phyloP scores from a whole-genome alignment of 192 early-diverging fungal species.

The Powellomyces hirtus region DNA sequence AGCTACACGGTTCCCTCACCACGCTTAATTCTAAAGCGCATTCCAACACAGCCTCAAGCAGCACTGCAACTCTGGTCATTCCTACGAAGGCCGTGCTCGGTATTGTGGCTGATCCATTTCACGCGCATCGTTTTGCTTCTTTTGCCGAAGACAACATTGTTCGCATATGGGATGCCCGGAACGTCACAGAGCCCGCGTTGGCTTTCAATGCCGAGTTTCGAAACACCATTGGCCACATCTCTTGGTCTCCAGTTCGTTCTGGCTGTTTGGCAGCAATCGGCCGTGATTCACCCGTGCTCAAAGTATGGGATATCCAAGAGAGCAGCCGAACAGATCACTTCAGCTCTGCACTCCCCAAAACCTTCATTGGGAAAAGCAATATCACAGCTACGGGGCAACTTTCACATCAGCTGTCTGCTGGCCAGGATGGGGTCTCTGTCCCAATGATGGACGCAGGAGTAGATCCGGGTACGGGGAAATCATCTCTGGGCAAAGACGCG shows the following conservation, averaged over 20 bases:
- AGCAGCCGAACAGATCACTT: background rate
- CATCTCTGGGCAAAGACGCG: no score
- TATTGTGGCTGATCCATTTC: constrained; percentile 66
- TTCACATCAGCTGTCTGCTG: no score
- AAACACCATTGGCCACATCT: constrained; percentile 51
- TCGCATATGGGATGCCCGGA: constrained; percentile 74
- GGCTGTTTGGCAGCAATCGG: constrained; percentile 58
- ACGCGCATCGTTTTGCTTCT: constrained; percentile 66
- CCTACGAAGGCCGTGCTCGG: constrained; percentile 71
- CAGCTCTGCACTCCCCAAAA: background rate
- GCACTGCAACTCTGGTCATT: constrained; percentile 51
- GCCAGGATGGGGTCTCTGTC: no score
- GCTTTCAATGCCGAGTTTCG: constrained; percentile 31
- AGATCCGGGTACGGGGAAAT: no score
- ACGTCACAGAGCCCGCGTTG: constrained; percentile 57
- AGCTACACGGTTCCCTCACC: no score
- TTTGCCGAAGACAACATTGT: constrained; percentile 66
- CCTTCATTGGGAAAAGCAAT: background rate
- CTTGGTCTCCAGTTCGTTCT: constrained; percentile 56
- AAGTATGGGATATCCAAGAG: constrained; percentile 70
- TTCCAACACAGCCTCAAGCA: constrained; percentile 35
- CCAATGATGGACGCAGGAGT: no score
- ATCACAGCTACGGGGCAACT: no score
- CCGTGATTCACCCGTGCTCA: constrained; percentile 52
- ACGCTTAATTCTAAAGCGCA: background rate